phyloP scores from a whole-genome alignment of 108 stramenopile genomes.

The Cyclotella baltica region DNA sequence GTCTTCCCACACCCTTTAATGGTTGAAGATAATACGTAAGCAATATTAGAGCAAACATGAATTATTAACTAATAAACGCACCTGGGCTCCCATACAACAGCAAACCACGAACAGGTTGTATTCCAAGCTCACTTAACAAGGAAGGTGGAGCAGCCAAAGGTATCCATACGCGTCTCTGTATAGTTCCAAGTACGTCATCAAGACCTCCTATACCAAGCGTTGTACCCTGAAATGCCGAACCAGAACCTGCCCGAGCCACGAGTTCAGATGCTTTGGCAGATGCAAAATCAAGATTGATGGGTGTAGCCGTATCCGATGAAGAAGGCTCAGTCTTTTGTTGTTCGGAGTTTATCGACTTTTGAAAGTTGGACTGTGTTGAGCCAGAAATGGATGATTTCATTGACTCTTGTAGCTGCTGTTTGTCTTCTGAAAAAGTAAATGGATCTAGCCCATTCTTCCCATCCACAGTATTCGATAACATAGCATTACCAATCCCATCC shows the following conservation, averaged over 20 bases:
- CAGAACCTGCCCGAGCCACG: constrained; percentile 78
- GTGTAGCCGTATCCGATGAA: background rate
- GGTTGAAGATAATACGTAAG: background rate
- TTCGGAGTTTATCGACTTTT: constrained; percentile 7
- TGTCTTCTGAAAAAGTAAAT: constrained; percentile 46
- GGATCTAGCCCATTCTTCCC: constrained; percentile 27
- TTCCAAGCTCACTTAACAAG: constrained; percentile 77
- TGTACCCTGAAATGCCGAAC: constrained; percentile 73
- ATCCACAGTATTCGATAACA: constrained; percentile 21
- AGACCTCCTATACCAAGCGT: constrained; percentile 84
- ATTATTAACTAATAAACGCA: background rate
- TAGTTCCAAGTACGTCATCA: constrained; percentile 78
- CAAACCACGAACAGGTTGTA: constrained; percentile 81
- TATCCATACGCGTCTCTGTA: constrained; percentile 85
- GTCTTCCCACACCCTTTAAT: constrained; percentile 79
- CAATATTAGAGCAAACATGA: background rate
- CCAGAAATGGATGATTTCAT: constrained; percentile 35
- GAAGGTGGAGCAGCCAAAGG: constrained; percentile 86
- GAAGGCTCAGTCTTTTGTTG: background rate
- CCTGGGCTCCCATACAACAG: constrained; percentile 76
- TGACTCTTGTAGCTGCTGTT: constrained; percentile 53
- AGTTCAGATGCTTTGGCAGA: constrained; percentile 66
- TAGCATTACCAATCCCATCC: constrained; percentile 22
- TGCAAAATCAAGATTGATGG: constrained; percentile 33
- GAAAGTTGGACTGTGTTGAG: constrained; percentile 4